Conservation (phyloP, 805 yeast species). For the Lipomyces spencermartinsiae region DNA sequence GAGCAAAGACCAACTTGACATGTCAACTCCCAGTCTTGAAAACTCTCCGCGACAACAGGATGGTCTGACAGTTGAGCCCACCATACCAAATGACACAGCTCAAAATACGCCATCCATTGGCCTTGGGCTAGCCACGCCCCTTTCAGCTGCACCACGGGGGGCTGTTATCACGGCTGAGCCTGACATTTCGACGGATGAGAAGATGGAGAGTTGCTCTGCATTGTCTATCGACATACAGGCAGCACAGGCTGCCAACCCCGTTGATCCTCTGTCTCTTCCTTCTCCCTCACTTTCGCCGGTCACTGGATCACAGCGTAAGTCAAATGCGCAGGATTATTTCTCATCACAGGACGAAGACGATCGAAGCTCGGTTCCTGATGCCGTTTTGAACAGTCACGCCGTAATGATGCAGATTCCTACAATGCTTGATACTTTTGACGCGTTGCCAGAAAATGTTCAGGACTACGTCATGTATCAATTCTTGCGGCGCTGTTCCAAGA, state of each 20-base stretch:
- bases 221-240: conserved; percentile 18
- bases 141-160: background rate
- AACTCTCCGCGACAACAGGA: background rate
- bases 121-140: conserved; percentile 12
- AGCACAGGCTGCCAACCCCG: conserved; percentile 18
- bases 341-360: conserved; percentile 10
- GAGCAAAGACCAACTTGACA: conserved; percentile 1
- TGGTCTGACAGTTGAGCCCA: background rate
- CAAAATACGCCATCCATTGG: conserved; percentile 7
- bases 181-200: background rate
- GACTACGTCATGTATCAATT: conserved; percentile 60
- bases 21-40: background rate
- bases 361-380: conserved; percentile 6
- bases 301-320: conserved; percentile 25
- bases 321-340: conserved; percentile 28
- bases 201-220: background rate
- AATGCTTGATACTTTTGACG: conserved; percentile 45
- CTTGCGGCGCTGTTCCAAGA: conserved; percentile 63
- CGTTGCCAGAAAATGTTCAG: conserved; percentile 54
- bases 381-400: conserved; percentile 14
- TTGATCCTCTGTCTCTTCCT: conserved; percentile 40
- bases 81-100: background rate
- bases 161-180: conserved; percentile 13
- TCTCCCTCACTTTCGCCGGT: conserved; percentile 43
- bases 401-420: conserved; percentile 40